Evolutionary conservation across 2,329 filamentous ascomycete species (phyloP), one percentile per base, ranked within the genome.

Genomic region (Alternaria arbusti): DNA sequence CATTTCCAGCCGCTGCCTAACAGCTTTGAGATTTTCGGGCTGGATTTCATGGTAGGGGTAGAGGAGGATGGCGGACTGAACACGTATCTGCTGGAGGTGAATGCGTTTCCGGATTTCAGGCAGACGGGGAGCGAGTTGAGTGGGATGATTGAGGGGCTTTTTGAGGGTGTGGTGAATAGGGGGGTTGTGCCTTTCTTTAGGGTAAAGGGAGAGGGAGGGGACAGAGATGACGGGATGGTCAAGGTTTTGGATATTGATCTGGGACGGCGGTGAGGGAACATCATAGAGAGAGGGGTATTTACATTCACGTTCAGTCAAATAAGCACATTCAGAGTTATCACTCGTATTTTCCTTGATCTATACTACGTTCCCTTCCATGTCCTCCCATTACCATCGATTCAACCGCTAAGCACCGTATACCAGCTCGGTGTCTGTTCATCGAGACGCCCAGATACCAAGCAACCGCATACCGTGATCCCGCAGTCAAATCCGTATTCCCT

Each of bases 31-130:
- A 84, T 96, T 8, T 99, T 92, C 78, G 96, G 96, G 0, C 80
- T 98, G 45, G 96, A 99, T 78, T 99, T 96, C 76, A 79, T 99
- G 73, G 89, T 97, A 10, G 67, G 72, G 0, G 47, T 76, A 4
- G 76, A 78, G 73, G 85, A 77, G 0, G 90, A 88, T 0, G 58
- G 61, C 3, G n/a, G 13, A 9, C 20, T 79, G 45, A 84, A 74
- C 4, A 87, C 89, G 4, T 97, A 90, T 89, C 78, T 99, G 74
- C 83, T 99, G 60, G 96, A 99, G 83, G 88, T 97, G 30, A 99
- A 99, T 83, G 93, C 95, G 0, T 99, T 97, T 81, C 96, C 96
- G 10, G 96, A 99, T 82, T 98, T 98, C 76, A 89, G 87, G 75
- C 95, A 98, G 87, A 97, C 94, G 15, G 96, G 96, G 0, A 86